Conservation (phyloP, 495 filamentous ascomycete species). For the Aspergillus incahuasiensis region DNA sequence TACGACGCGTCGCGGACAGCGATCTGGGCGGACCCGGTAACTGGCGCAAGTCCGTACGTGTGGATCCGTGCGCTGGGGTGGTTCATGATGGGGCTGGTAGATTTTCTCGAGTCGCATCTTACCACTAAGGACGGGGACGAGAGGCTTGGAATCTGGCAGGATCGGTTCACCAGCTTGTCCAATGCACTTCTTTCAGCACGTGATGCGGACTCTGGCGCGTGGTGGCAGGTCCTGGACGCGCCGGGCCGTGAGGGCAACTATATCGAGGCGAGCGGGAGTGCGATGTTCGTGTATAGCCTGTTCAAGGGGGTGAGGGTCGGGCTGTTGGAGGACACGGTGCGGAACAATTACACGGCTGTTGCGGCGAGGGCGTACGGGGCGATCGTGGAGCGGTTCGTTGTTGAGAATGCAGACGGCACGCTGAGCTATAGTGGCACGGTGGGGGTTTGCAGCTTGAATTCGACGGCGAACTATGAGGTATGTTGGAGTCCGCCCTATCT, state of each 20-base stretch:
- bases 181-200: slow-evolving; percentile 38
- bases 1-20: slow-evolving; percentile 52
- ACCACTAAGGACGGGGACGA: slow-evolving; percentile 12
- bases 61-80: slow-evolving; percentile 57
- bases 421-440: slow-evolving; percentile 53
- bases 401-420: slow-evolving; percentile 32
- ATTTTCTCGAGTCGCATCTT: slow-evolving; percentile 42
- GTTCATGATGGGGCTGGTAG: slow-evolving; percentile 56
- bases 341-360: not conserved
- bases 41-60: slow-evolving; percentile 50
- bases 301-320: slow-evolving; percentile 49
- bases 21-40: slow-evolving; percentile 52
- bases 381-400: slow-evolving; percentile 38
- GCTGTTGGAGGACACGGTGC: slow-evolving; percentile 18
- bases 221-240: slow-evolving; percentile 57
- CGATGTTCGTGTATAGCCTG: slow-evolving; percentile 56
- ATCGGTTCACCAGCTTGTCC: slow-evolving; percentile 39
- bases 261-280: slow-evolving; percentile 55
- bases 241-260: slow-evolving; percentile 50
- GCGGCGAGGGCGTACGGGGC: slow-evolving; percentile 37
- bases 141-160: slow-evolving; percentile 24
- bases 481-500: slow-evolving; percentile 15
- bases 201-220: slow-evolving; percentile 46
- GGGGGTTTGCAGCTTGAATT: slow-evolving; percentile 47
- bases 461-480: slow-evolving; percentile 46